Percentiles rank a stretch among this genome's conserved stretches.
Conservation (phyloP, 768 basidiomycete genomes). For the Collybia mongolica region DNA sequence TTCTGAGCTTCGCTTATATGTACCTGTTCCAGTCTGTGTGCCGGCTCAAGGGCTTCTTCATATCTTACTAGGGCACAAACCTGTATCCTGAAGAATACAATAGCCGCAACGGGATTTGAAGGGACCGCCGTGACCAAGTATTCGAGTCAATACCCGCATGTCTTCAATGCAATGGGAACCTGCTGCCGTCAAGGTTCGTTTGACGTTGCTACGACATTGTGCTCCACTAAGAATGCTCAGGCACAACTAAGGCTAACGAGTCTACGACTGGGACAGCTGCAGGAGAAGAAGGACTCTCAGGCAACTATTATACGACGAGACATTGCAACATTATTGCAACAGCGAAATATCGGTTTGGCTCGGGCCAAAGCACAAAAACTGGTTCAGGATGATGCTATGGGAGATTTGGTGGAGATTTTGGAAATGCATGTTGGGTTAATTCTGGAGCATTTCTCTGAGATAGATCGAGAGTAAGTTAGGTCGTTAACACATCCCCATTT, state of each 20-base stretch:
- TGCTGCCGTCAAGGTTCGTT: constrained; percentile 33
- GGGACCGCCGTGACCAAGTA: not conserved
- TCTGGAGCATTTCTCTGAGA: constrained; percentile 54
- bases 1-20: too few relatives aligned
- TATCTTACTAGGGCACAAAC: too few relatives aligned
- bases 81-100: not conserved
- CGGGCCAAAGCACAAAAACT: constrained; percentile 72
- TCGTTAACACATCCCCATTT: constrained; percentile 1
- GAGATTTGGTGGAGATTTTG: constrained; percentile 61
- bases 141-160: constrained; percentile 5
- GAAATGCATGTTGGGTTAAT: constrained; percentile 68
- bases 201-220: not conserved
- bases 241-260: constrained; percentile 61
- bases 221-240: constrained; percentile 32
- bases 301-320: constrained; percentile 62
- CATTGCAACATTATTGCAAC: constrained; percentile 63
- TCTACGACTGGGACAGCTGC: constrained; percentile 66
- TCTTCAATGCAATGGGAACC: constrained; percentile 30
- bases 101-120: not conserved
- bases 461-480: constrained; percentile 45
- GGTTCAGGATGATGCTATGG: constrained; percentile 59
- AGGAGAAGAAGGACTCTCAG: constrained; percentile 67
- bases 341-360: constrained; percentile 60
- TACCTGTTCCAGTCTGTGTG: too few relatives aligned
- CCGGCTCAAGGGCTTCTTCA: not conserved